phyloP scores from a whole-genome alignment of 805 yeast genomes.

The Pichia thaimueangensis region DNA sequence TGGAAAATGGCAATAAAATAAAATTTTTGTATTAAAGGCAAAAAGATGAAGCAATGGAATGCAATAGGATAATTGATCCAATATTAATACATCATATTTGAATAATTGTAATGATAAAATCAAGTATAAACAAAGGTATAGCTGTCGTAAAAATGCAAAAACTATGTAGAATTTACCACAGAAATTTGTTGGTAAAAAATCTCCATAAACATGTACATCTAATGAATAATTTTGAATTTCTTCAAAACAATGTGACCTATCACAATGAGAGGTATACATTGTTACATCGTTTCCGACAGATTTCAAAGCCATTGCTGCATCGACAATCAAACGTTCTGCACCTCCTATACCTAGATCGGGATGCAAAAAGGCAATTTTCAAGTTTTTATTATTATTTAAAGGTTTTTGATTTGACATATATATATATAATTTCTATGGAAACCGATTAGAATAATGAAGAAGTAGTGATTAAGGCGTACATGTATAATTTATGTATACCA shows the following conservation, averaged over 20 bases:
- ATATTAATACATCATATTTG: slow-evolving; percentile 63
- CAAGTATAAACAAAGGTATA: slow-evolving; percentile 47
- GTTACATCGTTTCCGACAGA: slow-evolving; percentile 45
- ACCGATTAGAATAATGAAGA: no score
- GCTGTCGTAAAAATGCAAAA: slow-evolving; percentile 78
- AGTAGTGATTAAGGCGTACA: no score
- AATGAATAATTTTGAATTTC: slow-evolving; percentile 62
- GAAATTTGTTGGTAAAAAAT: slow-evolving; percentile 68
- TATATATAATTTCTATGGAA: no score
- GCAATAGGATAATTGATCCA: slow-evolving; percentile 85
- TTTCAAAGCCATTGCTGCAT: slow-evolving; percentile 86
- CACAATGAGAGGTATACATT: slow-evolving; percentile 88
- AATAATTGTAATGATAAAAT: slow-evolving; percentile 43
- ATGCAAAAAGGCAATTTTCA: slow-evolving; percentile 73
- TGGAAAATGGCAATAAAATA: slow-evolving; percentile 96
- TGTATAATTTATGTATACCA: no score
- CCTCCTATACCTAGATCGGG: slow-evolving; percentile 98
- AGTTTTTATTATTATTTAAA: neutral
- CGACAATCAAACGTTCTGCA: slow-evolving; percentile 95
- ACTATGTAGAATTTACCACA: slow-evolving; percentile 66
- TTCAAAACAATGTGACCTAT: slow-evolving; percentile 80
- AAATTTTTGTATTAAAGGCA: slow-evolving; percentile 40
- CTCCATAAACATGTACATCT: slow-evolving; percentile 71
- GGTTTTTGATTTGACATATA: no score
- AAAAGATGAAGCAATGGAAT: slow-evolving; percentile 60